Evolutionary conservation across 805 yeast genomes (phyloP).

Genomic region (Metschnikowia santaceciliae): DNA sequence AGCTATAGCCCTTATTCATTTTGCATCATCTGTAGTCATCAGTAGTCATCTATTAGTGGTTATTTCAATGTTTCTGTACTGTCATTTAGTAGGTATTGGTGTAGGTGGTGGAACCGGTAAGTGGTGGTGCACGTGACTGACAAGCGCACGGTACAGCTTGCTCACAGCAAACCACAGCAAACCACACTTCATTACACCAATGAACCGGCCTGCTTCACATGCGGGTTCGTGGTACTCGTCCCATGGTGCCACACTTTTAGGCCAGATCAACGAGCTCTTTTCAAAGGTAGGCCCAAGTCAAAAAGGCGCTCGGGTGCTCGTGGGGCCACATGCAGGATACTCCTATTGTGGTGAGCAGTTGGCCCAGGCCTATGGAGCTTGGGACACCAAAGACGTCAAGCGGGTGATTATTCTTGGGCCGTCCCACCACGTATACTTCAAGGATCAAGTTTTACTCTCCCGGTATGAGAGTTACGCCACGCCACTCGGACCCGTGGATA

Average conservation of each 20-base stretch:
- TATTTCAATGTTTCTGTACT: no score
- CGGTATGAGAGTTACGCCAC: constrained; percentile 60
- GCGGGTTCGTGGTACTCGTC: constrained; percentile 87
- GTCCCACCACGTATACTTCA: constrained; percentile 83
- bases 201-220: constrained; percentile 68
- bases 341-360: constrained; percentile 73
- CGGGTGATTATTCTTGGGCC: constrained; percentile 87
- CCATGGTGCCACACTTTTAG: constrained; percentile 37
- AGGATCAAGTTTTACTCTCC: constrained; percentile 53
- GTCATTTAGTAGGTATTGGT: no score
- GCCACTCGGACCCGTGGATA: constrained; percentile 72
- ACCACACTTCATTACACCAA: constrained; percentile 2
- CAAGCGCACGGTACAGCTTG: no score
- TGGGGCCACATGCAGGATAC: constrained; percentile 82
- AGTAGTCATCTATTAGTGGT: no score
- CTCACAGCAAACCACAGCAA: not conserved
- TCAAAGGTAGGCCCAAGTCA: constrained; percentile 20
- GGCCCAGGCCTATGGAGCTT: constrained; percentile 69
- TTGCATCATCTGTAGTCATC: no score
- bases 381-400: constrained; percentile 56
- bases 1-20: no score
- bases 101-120: no score
- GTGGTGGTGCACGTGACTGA: not conserved
- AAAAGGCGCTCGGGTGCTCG: constrained; percentile 36
- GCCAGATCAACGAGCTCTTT: constrained; percentile 51